phyloP scores from a whole-genome alignment of 441 rosid species.

The Corymbia calophylla region DNA sequence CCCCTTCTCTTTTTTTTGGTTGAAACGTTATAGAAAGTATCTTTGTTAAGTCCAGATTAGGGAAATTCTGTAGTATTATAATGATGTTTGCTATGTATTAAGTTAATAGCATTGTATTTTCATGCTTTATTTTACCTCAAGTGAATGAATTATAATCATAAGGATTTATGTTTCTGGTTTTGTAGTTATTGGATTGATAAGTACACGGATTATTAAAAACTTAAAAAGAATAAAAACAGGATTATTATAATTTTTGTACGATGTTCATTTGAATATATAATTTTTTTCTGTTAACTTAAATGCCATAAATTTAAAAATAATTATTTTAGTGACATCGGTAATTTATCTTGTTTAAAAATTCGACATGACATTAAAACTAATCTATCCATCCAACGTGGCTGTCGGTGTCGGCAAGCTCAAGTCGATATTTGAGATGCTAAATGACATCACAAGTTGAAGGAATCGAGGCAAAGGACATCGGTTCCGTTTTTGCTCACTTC shows the following conservation, averaged over 20 bases:
- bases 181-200: neutral
- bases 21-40: neutral
- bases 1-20: neutral
- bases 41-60: neutral
- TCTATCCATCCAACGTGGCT: neutral
- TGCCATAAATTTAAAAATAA: too few relatives aligned
- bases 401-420: neutral
- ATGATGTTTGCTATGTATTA: neutral
- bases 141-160: neutral
- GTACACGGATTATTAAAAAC: neutral
- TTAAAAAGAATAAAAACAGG: too few relatives aligned
- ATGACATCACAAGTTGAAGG: neutral
- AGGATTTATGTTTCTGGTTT: neutral
- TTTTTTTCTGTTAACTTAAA: too few relatives aligned
- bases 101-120: neutral
- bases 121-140: neutral
- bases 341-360: rapidly evolving
- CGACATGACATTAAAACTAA: neutral
- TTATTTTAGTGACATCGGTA: too few relatives aligned
- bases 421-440: neutral
- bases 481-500: neutral
- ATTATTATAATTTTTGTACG: too few relatives aligned
- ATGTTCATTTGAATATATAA: too few relatives aligned
- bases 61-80: neutral
- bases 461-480: neutral